Evolutionary conservation across 164 flowering plant genomes (phyloP), one percentile per base, ranked within the genome.

Genomic region (Magnolia changhungtana): DNA sequence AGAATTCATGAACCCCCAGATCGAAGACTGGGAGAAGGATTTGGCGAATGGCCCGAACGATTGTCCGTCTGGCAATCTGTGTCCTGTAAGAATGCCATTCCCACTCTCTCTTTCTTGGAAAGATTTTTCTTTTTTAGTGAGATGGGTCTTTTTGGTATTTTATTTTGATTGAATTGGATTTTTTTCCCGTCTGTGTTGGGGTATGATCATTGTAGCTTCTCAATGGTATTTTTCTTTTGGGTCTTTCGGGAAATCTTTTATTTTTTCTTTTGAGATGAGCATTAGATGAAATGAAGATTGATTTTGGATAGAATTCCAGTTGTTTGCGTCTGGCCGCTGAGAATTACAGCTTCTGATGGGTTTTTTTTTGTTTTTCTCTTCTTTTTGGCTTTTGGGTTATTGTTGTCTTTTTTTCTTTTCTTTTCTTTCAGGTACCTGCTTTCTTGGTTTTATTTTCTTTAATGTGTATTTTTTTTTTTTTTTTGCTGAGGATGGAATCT

Each of bases 1-100:
- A 18, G 59, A 65, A 77, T 24, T 64, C 71, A 24, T 8, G 8
- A 74, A 77, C 27, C 27, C 64, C 8, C 20, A 64, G 9, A 64
- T 64, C 67, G 67, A 64, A 2, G 9, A 21, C 9, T 64, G 67
- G 67, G 67, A 64, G 10, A 64, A 64, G 19, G 67, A 64, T 64
- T 6, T 23, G 19, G 67, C 27, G 19, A 64, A 64, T n/a, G 27
- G 67, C 19, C 5, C 29, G 21, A 20, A 64, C 9, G 23, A 64
- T 64, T 5, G 67, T 18, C 18, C 18, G 61, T 8, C 10, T 19
- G 27, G 27, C 21, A 4, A 18, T 64, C 9, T 21, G 23, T 20
- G 9, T 64, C 21, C 8, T 0, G 67, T 64, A 64, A 64, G 67
- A 64, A 64, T 64, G 21, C 10, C 13, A 11, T 64, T 20, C 19